phyloP scores from a whole-genome alignment of 495 filamentous ascomycete species.

The Bryoglossum gracile region DNA sequence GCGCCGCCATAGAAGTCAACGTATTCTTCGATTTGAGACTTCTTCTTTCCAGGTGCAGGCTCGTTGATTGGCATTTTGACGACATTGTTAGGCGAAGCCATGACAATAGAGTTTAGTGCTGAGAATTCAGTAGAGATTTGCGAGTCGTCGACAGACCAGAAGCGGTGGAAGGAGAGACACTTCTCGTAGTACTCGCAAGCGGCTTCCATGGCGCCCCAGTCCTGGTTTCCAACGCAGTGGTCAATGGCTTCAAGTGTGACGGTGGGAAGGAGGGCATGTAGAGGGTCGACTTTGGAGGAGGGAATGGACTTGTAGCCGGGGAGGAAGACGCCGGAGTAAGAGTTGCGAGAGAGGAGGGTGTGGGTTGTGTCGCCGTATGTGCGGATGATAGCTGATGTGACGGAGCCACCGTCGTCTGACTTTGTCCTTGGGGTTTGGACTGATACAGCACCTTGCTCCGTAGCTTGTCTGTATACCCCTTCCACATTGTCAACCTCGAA shows the following conservation, averaged over 20 bases:
- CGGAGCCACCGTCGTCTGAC: constrained; percentile 42
- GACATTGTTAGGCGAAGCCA: constrained; percentile 71
- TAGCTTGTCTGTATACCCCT: constrained; percentile 62
- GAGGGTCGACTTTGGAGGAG: constrained; percentile 16
- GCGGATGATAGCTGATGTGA: constrained; percentile 65
- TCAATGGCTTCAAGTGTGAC: constrained; percentile 69
- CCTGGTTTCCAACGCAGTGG: constrained; percentile 92
- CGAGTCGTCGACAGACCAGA: constrained; percentile 89
- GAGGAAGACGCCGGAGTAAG: constrained; percentile 67
- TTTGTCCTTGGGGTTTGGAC: constrained; percentile 50
- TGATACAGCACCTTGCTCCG: constrained; percentile 58
- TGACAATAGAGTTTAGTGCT: constrained; percentile 76
- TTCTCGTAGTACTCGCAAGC: constrained; percentile 86
- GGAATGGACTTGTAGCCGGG: constrained; percentile 61
- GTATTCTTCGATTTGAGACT: constrained; percentile 89
- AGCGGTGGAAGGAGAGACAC: constrained; percentile 84
- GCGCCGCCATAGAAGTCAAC: constrained; percentile 79
- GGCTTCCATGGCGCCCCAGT: constrained; percentile 79
- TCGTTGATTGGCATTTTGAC: constrained; percentile 99
- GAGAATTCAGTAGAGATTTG: constrained; percentile 85
- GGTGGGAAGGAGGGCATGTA: constrained; percentile 51
- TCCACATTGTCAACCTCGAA: constrained; percentile 84
- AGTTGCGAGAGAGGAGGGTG: constrained; percentile 63
- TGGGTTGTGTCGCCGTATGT: constrained; percentile 93
- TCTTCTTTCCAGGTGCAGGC: constrained; percentile 76